Base-by-base conservation (phyloP, 2,329 filamentous ascomycete species). In the Neofusicoccum parvum region DNA sequence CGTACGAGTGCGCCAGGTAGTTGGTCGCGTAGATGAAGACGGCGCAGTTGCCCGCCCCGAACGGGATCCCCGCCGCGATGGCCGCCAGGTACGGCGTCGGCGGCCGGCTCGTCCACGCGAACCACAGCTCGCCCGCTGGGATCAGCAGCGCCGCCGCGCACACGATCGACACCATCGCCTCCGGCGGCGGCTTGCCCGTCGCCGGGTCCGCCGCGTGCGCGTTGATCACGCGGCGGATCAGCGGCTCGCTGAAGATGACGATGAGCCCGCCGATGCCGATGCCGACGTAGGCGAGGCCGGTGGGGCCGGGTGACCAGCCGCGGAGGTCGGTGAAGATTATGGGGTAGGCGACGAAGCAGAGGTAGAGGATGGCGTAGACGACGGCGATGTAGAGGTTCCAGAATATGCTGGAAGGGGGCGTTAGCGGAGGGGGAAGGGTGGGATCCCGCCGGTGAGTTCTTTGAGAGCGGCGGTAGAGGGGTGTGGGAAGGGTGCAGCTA, bases 291-390 rank as follows among this genome's bases (percentile, higher is more conserved):
- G 92, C 86, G 2, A 97, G 85, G 0, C 94, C 93, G 0, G 89
- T 87, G 41, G 90, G 60, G 1, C 91, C 89, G 0, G 90, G 82
- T 2, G 83, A 83, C 94, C 93, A 97, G 67, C 92, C 92, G 17
- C 94, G 90, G 66, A 87, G 79, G 46, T 90, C 82, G 11, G 84
- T 82, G 78, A 95, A 97, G 66, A 96, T 90, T 66, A 96, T 90
- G 0, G 93, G 93, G 75, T 96, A 96, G 12, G 92, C 92, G 15
- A 96, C 90, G 80, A 97, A 97, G 78, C 92, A 96, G 37, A 97
- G 87, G 73, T 95, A 95, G 1, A 97, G 82, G 46, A 96, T 92
- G 17, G 88, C 91, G 75, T 97, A 97, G 41, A 96, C 87, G 45
- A 96, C 81, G 0, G 91, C 86, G 68, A 90, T 86, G 70, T 90